Conservation (phyloP, 148 eudicot genomes). For the Agrostemma githago region DNA sequence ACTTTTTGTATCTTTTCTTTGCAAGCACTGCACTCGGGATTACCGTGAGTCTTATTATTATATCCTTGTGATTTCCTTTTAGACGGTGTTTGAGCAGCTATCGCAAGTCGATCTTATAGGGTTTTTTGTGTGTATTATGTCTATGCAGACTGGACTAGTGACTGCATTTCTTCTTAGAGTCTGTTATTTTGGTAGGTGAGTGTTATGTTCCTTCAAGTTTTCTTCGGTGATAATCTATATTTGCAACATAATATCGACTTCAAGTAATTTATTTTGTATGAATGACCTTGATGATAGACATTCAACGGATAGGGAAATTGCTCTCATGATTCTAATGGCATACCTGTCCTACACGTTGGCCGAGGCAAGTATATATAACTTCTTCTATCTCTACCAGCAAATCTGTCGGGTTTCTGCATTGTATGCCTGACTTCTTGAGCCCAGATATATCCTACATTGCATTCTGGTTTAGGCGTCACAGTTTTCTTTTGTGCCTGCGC, state of each 20-base stretch:
- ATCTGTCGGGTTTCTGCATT: too few species aligned
- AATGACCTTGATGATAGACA: conserved; percentile 46
- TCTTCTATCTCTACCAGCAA: too few species aligned
- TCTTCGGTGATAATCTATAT: background rate
- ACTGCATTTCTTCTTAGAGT: conserved; percentile 72
- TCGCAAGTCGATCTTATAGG: background rate
- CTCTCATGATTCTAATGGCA: conserved; percentile 83
- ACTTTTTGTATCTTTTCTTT: conserved; percentile 77
- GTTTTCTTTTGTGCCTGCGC: conserved; percentile 17
- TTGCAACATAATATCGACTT: background rate
- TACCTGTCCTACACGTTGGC: conserved; percentile 91
- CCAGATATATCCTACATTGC: too few species aligned
- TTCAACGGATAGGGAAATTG: conserved; percentile 84
- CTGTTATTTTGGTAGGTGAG: conserved; percentile 77
- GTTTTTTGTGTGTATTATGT: background rate
- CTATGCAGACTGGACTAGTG: conserved; percentile 68
- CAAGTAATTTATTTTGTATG: background rate
- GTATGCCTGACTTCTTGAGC: too few species aligned
- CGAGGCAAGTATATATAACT: conserved; percentile 49
- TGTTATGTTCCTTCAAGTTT: background rate
- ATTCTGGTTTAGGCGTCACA: too few species aligned
- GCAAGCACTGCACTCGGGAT: conserved; percentile 84
- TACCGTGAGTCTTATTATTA: conserved; percentile 41
- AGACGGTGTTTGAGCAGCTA: background rate
- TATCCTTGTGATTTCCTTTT: background rate